phyloP scores from a whole-genome alignment of 768 basidiomycete species.

The Tylopilus sp. region DNA sequence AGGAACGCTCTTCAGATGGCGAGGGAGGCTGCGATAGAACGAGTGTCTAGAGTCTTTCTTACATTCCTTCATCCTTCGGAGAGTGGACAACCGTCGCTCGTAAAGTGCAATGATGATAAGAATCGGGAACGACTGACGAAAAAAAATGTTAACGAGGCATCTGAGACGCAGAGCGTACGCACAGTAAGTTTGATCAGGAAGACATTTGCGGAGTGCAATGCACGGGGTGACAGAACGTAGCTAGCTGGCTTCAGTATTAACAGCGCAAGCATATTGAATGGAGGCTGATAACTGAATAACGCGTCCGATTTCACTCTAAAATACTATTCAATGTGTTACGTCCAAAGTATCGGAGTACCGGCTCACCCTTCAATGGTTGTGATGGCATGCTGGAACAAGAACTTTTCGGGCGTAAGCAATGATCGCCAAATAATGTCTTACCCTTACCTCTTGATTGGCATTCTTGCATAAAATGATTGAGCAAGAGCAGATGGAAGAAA shows the following conservation, averaged over 20 bases:
- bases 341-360: not conserved
- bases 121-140: conserved; percentile 63
- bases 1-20: conserved; percentile 70
- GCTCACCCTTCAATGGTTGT: conserved; percentile 83
- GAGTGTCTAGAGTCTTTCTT: conserved; percentile 51
- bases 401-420: conserved; percentile 43
- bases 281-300: conserved; percentile 88
- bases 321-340: conserved; percentile 2
- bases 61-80: conserved; percentile 47
- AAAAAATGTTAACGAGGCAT: not conserved
- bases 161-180: conserved; percentile 15
- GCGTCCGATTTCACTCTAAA: conserved; percentile 83
- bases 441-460: conserved; percentile 54
- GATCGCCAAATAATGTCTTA: not conserved
- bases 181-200: conserved; percentile 82
- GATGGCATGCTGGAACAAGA: conserved; percentile 84
- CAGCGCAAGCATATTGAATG: conserved; percentile 84
- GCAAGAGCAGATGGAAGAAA: not conserved
- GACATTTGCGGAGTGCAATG: conserved; percentile 81
- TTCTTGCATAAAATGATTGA: conserved; percentile 36
- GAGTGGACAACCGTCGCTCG: conserved; percentile 65
- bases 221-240: conserved; percentile 69
- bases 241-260: conserved; percentile 75
- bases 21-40: conserved; percentile 63
- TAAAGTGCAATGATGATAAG: conserved; percentile 74